Conservation (phyloP, 2,329 filamentous ascomycete genomes). For the Alternaria arbusti region DNA sequence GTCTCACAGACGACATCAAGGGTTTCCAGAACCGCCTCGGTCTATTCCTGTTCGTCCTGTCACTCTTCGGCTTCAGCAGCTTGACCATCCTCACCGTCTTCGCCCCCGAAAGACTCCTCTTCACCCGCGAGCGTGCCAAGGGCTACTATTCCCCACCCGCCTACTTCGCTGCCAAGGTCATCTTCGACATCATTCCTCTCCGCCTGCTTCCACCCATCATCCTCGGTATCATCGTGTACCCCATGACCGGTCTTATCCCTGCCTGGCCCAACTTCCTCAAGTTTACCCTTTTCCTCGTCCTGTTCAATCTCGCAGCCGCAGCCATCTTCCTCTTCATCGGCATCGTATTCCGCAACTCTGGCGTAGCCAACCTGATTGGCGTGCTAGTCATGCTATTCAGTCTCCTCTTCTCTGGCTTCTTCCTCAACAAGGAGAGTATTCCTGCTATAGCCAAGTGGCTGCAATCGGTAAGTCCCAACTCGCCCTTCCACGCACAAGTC, state of each 20-base stretch:
- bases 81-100: constrained; percentile 94
- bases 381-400: constrained; percentile 98
- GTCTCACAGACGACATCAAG: constrained; percentile 91
- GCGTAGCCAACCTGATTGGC: constrained; percentile 91
- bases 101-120: constrained; percentile 85
- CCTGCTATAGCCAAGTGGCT: constrained; percentile 86
- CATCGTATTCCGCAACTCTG: constrained; percentile 88
- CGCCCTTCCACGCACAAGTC: background rate
- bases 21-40: constrained; percentile 98
- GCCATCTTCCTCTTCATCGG: constrained; percentile 96
- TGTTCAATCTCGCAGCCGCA: constrained; percentile 95
- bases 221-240: constrained; percentile 94
- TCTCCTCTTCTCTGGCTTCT: constrained; percentile 88
- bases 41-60: constrained; percentile 95
- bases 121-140: constrained; percentile 92
- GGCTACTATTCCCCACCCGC: constrained; percentile 94
- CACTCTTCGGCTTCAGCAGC: constrained; percentile 95
- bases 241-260: constrained; percentile 92
- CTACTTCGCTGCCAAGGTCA: constrained; percentile 93
- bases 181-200: constrained; percentile 97
- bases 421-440: constrained; percentile 94
- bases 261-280: constrained; percentile 84
- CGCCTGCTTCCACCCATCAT: constrained; percentile 92
- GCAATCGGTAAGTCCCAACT: constrained; percentile 67
- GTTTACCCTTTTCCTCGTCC: constrained; percentile 87